Evolutionary conservation across 805 yeast species (phyloP).

Genomic region (Teunomyces panamensis): DNA sequence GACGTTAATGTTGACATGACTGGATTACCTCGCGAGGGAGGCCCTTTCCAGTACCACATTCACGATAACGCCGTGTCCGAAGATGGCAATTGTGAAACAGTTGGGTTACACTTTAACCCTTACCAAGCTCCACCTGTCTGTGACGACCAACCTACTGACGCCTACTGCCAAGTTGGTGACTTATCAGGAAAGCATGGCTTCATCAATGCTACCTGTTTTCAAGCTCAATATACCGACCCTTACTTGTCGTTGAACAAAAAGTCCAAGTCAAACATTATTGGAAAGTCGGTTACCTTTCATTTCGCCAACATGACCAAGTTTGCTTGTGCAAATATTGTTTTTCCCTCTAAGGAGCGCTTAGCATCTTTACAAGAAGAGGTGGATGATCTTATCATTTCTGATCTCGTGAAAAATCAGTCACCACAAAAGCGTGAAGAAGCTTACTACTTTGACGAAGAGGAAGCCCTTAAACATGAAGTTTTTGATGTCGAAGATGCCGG

Average conservation of each 20-base stretch:
- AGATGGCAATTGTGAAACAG: constrained; percentile 42
- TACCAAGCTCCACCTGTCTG: constrained; percentile 54
- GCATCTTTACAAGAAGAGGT: constrained; percentile 6
- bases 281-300: constrained; percentile 53
- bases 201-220: constrained; percentile 68
- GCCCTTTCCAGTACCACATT: constrained; percentile 69
- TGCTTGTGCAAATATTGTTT: constrained; percentile 60
- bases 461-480: constrained; percentile 7
- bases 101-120: constrained; percentile 63
- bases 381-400: not conserved
- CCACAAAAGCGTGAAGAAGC: constrained; percentile 3
- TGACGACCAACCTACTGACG: constrained; percentile 48
- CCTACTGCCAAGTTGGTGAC: constrained; percentile 69
- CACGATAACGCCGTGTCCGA: constrained; percentile 56
- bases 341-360: constrained; percentile 12
- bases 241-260: constrained; percentile 59
- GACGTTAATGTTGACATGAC: constrained; percentile 69
- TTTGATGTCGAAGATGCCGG: not conserved
- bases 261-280: constrained; percentile 58
- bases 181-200: constrained; percentile 76
- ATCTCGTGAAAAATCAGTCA: not conserved
- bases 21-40: constrained; percentile 63
- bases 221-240: constrained; percentile 60
- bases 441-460: constrained; percentile 10
- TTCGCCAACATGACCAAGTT: constrained; percentile 52